These are phyloP conservation scores for Grammothele lineata DNA, from an alignment of 768 basidiomycete species.

Conservation along the genomic window DNA sequence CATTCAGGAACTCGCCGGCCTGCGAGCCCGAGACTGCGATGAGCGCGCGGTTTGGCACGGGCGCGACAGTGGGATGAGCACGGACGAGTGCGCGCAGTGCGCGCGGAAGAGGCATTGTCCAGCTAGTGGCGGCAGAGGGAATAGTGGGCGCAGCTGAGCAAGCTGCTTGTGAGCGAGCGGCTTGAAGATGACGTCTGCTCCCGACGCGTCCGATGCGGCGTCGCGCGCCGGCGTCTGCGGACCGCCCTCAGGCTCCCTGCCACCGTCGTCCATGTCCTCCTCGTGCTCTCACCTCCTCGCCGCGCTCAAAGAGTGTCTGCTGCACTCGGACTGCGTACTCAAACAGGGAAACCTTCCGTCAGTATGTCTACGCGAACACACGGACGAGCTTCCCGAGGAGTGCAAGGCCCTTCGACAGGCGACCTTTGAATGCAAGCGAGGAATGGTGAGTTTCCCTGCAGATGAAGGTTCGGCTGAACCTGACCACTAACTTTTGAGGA, in stretches of 20 bases:
- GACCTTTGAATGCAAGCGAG: conserved; percentile 87
- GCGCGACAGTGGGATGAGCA: conserved; percentile 44
- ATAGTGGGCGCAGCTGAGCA: background rate
- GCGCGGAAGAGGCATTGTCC: conserved; percentile 29
- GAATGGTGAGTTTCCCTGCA: conserved; percentile 73
- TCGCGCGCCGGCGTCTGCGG: conserved; percentile 5
- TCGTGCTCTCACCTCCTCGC: conserved; percentile 73
- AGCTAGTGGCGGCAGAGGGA: background rate
- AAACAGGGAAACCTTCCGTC: conserved; percentile 78
- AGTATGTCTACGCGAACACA: conserved; percentile 75
- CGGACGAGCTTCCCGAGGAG: conserved; percentile 71
- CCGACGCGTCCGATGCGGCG: background rate
- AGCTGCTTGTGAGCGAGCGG: background rate
- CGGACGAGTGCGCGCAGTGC: conserved; percentile 42
- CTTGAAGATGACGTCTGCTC: background rate
- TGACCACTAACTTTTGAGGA: too few relatives aligned
- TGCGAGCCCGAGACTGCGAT: conserved; percentile 80
- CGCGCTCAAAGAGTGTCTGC: conserved; percentile 79
- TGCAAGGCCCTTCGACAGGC: conserved; percentile 78
- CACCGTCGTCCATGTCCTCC: conserved; percentile 59
- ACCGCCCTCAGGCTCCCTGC: conserved; percentile 1
- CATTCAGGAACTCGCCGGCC: conserved; percentile 65
- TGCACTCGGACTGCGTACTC: conserved; percentile 83
- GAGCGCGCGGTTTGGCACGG: conserved; percentile 59
- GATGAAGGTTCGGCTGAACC: too few relatives aligned